Base-by-base conservation (phyloP, 2,329 filamentous ascomycete species). In the Sphaerostilbella broomeana region DNA sequence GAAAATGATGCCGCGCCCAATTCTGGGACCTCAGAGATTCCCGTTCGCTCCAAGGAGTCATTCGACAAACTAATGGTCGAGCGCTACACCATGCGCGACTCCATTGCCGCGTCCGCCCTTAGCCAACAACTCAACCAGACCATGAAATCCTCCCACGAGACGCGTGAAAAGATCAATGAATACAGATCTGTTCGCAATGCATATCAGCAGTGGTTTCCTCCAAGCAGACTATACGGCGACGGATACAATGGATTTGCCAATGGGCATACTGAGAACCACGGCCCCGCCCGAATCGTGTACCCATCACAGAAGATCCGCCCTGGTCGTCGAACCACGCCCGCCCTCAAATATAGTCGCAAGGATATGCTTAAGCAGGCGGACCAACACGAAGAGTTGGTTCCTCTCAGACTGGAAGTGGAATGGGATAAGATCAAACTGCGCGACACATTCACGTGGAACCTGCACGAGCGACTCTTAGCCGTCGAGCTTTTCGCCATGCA, bases 371-470 rank as follows among this genome's bases (percentile, higher is more conserved):
- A 81, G 50, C 92, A 97, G 65, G 87, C 86, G 17, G 90, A 97
- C 51, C 84, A 90, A 57, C 73, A 86, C 38, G 92, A 98, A 60
- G 87, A 95, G 57, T 69, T 98, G 38, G 86, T 97, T 1, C 92
- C 92, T 3, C 76, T 98, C 49, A 79, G 92, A 33, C 67, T 98
- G 39, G 92, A 98, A 53, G 86, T 97, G 35, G 92, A 98, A 55
- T 85, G 86, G 75, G 90, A 97, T 50, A 95, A 94, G 67, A 78
- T 97, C 52, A 92, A 92, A 63, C 72, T 98, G 45, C 84, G 92
- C 59, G 92, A 98, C 62, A 97, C 92, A 1, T 95, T 98, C 51
- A 97, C 92, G 3, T 98, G 90, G 89, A 98, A 98, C 61, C 72
- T 97, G 24, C 86, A 95, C 64, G 92, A 98, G 59, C 82, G 89